Conservation (phyloP, 306 rosid species). For the Acacia crassicarpa region DNA sequence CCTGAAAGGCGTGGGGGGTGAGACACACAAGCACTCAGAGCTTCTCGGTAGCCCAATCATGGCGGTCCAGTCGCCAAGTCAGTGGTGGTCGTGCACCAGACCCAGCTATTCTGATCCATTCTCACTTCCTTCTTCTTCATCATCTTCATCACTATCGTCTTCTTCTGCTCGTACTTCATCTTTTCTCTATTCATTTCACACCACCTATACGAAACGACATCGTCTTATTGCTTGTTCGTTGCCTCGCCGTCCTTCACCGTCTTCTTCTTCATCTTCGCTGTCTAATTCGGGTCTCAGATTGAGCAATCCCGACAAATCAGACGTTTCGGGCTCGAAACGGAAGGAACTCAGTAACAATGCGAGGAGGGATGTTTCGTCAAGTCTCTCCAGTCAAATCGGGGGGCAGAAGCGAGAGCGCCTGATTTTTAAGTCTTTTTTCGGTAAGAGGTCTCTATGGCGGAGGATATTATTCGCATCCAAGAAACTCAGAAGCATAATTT, state of each 20-base stretch:
- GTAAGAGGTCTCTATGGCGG: slow-evolving; percentile 46
- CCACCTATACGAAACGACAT: slow-evolving; percentile 26
- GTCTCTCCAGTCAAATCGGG: neutral
- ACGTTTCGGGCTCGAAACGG: slow-evolving; percentile 22
- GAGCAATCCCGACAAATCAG: slow-evolving; percentile 15
- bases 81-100: slow-evolving; percentile 27
- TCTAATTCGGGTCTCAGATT: slow-evolving; percentile 19
- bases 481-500: slow-evolving; percentile 63
- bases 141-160: slow-evolving; percentile 19
- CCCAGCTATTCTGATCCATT: slow-evolving; percentile 9
- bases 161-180: slow-evolving; percentile 23
- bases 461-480: slow-evolving; percentile 56
- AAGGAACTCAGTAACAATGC: neutral
- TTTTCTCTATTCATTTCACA: slow-evolving; percentile 6
- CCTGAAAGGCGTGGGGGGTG: neutral
- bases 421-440: slow-evolving; percentile 42
- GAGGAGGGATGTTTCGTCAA: slow-evolving; percentile 18
- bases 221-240: slow-evolving; percentile 32
- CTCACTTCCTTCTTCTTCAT: neutral
- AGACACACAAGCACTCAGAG: neutral
- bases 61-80: slow-evolving; percentile 38
- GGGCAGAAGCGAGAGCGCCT: neutral
- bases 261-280: slow-evolving; percentile 31
- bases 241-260: neutral
- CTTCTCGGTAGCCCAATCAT: slow-evolving; percentile 4